Conservation (phyloP, 2,329 filamentous ascomycete genomes). For the Trichocomaceae sp. region DNA sequence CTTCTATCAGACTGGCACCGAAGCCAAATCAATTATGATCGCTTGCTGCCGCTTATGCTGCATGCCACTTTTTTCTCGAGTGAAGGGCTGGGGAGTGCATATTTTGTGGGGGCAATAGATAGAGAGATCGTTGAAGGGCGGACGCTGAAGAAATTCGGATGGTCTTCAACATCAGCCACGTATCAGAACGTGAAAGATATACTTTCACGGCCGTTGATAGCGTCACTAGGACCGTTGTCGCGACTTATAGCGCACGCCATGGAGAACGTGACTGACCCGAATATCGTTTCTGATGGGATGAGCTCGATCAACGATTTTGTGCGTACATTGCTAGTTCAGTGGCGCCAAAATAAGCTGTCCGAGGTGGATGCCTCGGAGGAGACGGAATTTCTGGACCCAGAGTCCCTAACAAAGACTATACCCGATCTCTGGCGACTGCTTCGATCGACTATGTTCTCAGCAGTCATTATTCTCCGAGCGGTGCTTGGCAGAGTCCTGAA, state of each 20-base stretch:
- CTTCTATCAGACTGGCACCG: constrained; percentile 58
- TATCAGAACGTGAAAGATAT: constrained; percentile 53
- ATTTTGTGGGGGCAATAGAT: constrained; percentile 66
- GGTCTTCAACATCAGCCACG: constrained; percentile 54
- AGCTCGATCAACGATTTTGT: constrained; percentile 64
- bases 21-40: constrained; percentile 57
- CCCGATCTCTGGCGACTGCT: constrained; percentile 69
- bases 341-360: constrained; percentile 68
- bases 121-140: constrained; percentile 55
- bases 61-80: constrained; percentile 61
- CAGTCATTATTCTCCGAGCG: constrained; percentile 67
- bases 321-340: constrained; percentile 60
- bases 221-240: constrained; percentile 57
- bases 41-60: constrained; percentile 63
- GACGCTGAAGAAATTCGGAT: constrained; percentile 53
- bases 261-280: constrained; percentile 48
- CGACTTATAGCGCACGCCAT: constrained; percentile 56
- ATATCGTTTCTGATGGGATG: constrained; percentile 36
- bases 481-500: constrained; percentile 60
- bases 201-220: constrained; percentile 51
- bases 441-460: constrained; percentile 67
- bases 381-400: constrained; percentile 53
- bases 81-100: constrained; percentile 68
- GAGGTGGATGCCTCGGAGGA: constrained; percentile 65
- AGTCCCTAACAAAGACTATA: constrained; percentile 61